phyloP scores from a whole-genome alignment of 305 asterid species.

The Ajuga reptans region DNA sequence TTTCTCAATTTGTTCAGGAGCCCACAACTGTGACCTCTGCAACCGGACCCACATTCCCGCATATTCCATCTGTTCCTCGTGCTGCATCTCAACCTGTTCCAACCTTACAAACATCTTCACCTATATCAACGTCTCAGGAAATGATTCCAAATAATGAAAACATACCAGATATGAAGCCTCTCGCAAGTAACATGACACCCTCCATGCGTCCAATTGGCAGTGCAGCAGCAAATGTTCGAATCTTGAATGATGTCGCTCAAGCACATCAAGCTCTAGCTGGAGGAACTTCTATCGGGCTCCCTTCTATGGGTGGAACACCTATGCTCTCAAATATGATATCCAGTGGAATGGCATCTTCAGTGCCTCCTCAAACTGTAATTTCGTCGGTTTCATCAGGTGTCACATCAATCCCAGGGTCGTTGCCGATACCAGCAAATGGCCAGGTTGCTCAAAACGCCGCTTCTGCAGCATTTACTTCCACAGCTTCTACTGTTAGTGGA shows the following conservation, averaged over 20 bases:
- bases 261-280: conserved; percentile 80
- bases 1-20: conserved; percentile 45
- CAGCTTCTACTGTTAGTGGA: conserved; percentile 27
- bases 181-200: conserved; percentile 42
- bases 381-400: conserved; percentile 45
- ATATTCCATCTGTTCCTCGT: conserved; percentile 59
- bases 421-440: conserved; percentile 46
- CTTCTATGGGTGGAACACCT: conserved; percentile 74
- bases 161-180: conserved; percentile 66
- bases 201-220: conserved; percentile 58
- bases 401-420: conserved; percentile 49
- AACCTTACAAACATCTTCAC: conserved; percentile 74
- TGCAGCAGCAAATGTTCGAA: conserved; percentile 86
- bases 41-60: conserved; percentile 60
- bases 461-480: conserved; percentile 18
- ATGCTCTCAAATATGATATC: conserved; percentile 88
- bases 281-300: conserved; percentile 68
- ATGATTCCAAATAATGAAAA: conserved; percentile 50
- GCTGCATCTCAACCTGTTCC: conserved; percentile 57
- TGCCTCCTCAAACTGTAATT: conserved; percentile 49
- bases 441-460: conserved; percentile 40
- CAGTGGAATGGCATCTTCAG: conserved; percentile 71
- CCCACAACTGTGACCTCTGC: conserved; percentile 57
- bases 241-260: conserved; percentile 82
- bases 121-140: conserved; percentile 70